Base-by-base conservation (phyloP, 2,329 filamentous ascomycete species). In the Xylaria sp. region DNA sequence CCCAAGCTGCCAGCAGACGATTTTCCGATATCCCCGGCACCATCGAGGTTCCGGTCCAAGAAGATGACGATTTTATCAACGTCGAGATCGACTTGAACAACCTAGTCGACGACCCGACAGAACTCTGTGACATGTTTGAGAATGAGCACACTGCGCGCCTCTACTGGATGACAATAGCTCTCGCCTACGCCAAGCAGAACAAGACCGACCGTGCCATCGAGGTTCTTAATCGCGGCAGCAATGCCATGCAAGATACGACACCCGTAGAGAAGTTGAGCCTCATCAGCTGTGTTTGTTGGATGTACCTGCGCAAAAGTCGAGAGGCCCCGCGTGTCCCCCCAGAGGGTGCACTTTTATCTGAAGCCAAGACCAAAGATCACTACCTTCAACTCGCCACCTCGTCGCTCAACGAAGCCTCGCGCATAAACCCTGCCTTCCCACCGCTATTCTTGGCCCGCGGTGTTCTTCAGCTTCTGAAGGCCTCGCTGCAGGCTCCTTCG, bases 131-230 rank as follows among this genome's bases (percentile, higher is more conserved):
- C 29, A 85, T 99, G 52, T 87, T 99, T 66, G 94, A 99, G 79
- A 96, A 95, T 73, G 96, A 99, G 77, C 88, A 90, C 72, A 93
- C 93, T 15, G 90, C 92, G 37, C 93, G 94, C 71, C 92, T 89
- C 54, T 96, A 96, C 70, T 99, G 96, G 96, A 94, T 99, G 83
- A 94, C 92, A n/a, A 95, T 98, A 68, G 91, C 96, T 41, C 84
- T 98, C 61, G 94, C 94, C 48, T 99, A 99, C 74, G 94, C 95
- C 40, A 99, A 98, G 80, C 92, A 97, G 79, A 89, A 90, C 73
- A 96, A 96, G 79, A 87, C 95, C 64, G 93, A 97, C 73, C 91
- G 95, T 79, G 87, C 87, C 60, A 89, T 90, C 70, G 87, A 90
- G 75, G 88, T 89, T 80, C 80, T 90, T 68, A 87, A 88, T 51